phyloP scores from a whole-genome alignment of 192 early-diverging fungal species.

The Ambispora gerdemannii region DNA sequence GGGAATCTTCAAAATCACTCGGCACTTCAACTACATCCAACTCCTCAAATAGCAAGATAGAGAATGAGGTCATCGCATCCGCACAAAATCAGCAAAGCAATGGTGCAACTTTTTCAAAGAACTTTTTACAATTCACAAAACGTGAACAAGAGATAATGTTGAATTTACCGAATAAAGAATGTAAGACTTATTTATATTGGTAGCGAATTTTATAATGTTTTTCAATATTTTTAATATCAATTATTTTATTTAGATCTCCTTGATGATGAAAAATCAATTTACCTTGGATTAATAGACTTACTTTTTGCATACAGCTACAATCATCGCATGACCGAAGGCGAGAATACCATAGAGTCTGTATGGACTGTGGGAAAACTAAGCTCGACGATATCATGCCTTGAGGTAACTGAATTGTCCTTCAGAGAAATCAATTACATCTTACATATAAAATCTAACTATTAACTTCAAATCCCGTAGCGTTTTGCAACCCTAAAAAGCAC shows the following conservation, averaged over 20 bases:
- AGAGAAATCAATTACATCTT: no score
- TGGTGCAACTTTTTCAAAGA: no score
- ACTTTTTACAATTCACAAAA: constrained; percentile 70
- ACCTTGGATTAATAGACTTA: constrained; percentile 88
- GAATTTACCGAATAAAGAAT: constrained; percentile 74
- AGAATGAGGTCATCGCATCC: constrained; percentile 26
- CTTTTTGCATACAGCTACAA: constrained; percentile 91
- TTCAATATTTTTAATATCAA: not conserved
- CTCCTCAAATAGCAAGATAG: no score
- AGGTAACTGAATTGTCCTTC: constrained; percentile 44
- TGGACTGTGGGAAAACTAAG: constrained; percentile 90
- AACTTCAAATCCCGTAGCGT: constrained; percentile 35
- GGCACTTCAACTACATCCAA: no score
- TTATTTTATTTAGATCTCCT: constrained; percentile 51
- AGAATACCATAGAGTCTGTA: constrained; percentile 81
- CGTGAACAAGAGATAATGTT: constrained; percentile 72
- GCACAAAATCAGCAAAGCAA: no score
- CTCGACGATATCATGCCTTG: constrained; percentile 73
- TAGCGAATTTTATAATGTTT: not conserved
- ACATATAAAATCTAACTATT: no score
- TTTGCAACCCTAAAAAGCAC: constrained; percentile 62
- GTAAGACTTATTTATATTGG: constrained; percentile 41
- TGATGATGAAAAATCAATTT: constrained; percentile 61
- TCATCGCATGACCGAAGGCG: constrained; percentile 76
- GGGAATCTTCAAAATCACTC: no score